phyloP scores from a whole-genome alignment of 305 asterid species.

The Solanum aculeatissimum region DNA sequence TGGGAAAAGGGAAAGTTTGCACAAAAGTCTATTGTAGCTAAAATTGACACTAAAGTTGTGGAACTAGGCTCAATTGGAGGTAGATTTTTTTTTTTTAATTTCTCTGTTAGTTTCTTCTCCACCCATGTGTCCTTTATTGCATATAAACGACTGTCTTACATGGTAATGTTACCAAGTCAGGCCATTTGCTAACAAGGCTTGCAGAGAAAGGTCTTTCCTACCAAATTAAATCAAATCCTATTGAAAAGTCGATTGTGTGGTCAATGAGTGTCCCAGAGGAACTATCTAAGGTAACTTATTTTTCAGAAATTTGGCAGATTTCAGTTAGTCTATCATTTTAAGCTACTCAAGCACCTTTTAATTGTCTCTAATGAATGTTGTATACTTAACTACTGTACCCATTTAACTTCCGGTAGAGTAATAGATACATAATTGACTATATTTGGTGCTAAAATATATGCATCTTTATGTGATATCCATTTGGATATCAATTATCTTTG shows the following conservation, averaged over 20 bases:
- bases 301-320: not conserved
- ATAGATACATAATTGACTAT: not conserved
- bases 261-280: slow-evolving; percentile 67
- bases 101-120: not conserved
- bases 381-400: not conserved
- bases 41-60: slow-evolving; percentile 65
- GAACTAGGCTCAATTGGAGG: slow-evolving; percentile 89
- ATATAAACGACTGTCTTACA: not conserved
- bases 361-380: too few species aligned
- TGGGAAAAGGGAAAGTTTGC: slow-evolving; percentile 92
- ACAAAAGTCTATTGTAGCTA: slow-evolving; percentile 74
- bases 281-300: slow-evolving; percentile 28
- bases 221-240: slow-evolving; percentile 64
- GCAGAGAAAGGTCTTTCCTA: slow-evolving; percentile 71
- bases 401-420: not conserved
- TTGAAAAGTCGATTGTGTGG: slow-evolving; percentile 76
- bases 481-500: not conserved
- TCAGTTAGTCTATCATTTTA: not conserved
- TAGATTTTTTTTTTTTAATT: slow-evolving; percentile 11
- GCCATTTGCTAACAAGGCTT: slow-evolving; percentile 79
- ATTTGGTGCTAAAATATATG: not conserved
- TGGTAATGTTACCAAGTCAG: slow-evolving; percentile 27
- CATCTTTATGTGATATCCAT: not conserved
- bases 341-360: not conserved
- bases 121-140: not conserved